These are phyloP conservation scores for Pichia sporocuriosa DNA, from an alignment of 805 yeast species.

Conservation along the genomic window DNA sequence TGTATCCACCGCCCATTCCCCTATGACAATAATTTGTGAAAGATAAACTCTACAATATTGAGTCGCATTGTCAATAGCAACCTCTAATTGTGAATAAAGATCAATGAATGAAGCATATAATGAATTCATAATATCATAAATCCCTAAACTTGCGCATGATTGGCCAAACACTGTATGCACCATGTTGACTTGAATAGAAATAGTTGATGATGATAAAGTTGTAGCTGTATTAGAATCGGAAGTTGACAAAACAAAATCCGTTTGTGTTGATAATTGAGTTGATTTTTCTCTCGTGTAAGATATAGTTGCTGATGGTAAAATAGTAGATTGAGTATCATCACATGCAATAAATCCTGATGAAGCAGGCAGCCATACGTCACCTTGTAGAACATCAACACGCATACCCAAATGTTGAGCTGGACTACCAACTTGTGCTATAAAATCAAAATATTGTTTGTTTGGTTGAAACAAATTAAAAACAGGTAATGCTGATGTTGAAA, in stretches of 20 bases:
- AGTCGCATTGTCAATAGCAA: conserved; percentile 14
- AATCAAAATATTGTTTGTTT: conserved; percentile 17
- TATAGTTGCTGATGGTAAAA: neutral
- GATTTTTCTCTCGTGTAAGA: neutral
- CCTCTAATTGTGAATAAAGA: conserved; percentile 11
- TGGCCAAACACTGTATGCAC: neutral
- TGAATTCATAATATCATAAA: conserved; percentile 22
- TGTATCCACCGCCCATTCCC: conserved; percentile 22
- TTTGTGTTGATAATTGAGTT: no score
- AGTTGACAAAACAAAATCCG: no score
- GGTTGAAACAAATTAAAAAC: conserved; percentile 3
- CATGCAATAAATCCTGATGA: conserved; percentile 20
- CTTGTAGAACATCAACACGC: conserved; percentile 27
- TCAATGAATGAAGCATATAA: conserved; percentile 4
- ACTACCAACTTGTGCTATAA: conserved; percentile 21
- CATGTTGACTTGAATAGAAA: conserved; percentile 1
- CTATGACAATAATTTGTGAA: conserved; percentile 20
- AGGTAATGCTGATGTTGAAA: conserved; percentile 6
- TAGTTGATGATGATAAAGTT: neutral
- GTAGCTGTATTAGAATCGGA: no score
- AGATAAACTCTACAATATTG: conserved; percentile 11
- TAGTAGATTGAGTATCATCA: neutral
- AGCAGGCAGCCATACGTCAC: conserved; percentile 27
- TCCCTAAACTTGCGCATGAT: conserved; percentile 23
- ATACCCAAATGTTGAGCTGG: conserved; percentile 21